phyloP scores from a whole-genome alignment of 768 basidiomycete species.

The Stropharia rugosoannulata region DNA sequence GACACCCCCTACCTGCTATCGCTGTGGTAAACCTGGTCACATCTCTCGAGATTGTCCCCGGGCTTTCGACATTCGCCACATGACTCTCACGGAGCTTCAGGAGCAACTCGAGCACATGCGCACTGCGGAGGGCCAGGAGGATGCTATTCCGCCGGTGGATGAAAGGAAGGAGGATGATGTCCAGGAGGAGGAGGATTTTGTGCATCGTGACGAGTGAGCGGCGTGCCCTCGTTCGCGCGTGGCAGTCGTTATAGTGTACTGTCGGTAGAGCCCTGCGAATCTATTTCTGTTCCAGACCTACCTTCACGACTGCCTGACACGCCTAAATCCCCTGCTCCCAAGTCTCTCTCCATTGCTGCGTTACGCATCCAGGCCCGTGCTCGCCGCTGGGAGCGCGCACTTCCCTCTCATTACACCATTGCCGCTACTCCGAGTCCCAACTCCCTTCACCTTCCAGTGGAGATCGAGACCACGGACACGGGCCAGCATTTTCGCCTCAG shows the following conservation, averaged over 20 bases:
- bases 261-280: background rate
- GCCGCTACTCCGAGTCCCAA: background rate
- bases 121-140: background rate
- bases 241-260: constrained; percentile 4
- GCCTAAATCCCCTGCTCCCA: too few species aligned
- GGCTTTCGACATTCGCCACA: background rate
- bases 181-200: constrained; percentile 9
- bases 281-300: background rate
- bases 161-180: background rate
- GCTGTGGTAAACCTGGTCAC: constrained; percentile 7
- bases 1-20: constrained; percentile 1
- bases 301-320: background rate
- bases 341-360: too few species aligned
- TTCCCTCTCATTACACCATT: background rate
- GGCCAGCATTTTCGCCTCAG: background rate
- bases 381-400: background rate
- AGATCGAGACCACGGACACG: constrained; percentile 6
- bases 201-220: constrained; percentile 6
- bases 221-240: constrained; percentile 2
- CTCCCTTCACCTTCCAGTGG: background rate
- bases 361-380: too few species aligned
- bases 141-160: background rate
- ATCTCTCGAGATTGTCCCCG: constrained; percentile 1
- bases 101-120: background rate
- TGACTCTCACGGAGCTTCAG: background rate